Percentiles rank a stretch among this genome's conserved stretches.
Conservation (phyloP, 768 basidiomycete species). For the Boletellus emodensis region DNA sequence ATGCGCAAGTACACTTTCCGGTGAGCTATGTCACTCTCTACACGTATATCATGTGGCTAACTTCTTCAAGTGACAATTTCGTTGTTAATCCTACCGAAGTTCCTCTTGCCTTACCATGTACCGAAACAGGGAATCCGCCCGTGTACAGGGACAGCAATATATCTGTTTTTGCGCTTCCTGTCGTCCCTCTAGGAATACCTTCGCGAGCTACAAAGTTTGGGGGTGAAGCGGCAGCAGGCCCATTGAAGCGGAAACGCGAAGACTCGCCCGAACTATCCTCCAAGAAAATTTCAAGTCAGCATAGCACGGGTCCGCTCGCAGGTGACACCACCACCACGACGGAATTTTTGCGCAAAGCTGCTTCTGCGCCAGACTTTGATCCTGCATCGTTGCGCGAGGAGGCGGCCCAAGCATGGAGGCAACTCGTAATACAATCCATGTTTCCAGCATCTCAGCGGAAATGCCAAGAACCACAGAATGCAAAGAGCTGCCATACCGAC, state of each 20-base stretch:
- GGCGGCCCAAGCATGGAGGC: slow-evolving; percentile 54
- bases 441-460: slow-evolving; percentile 44
- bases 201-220: neutral
- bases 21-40: slow-evolving; percentile 33
- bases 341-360: slow-evolving; percentile 20
- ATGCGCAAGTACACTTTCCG: slow-evolving; percentile 66
- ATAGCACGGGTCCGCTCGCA: neutral
- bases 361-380: slow-evolving; percentile 25
- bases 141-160: slow-evolving; percentile 62
- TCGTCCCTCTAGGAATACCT: slow-evolving; percentile 28
- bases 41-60: neutral
- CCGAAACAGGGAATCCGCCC: slow-evolving; percentile 32
- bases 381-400: slow-evolving; percentile 36
- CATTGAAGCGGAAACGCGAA: slow-evolving; percentile 44
- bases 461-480: slow-evolving; percentile 11
- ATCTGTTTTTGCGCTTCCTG: slow-evolving; percentile 58
- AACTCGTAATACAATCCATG: slow-evolving; percentile 52
- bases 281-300: slow-evolving; percentile 28
- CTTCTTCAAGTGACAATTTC: slow-evolving; percentile 44
- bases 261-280: slow-evolving; percentile 35
- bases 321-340: neutral
- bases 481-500: slow-evolving; percentile 2
- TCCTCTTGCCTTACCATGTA: slow-evolving; percentile 23
- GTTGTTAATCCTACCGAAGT: slow-evolving; percentile 45
- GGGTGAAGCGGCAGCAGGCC: neutral